Base-by-base conservation (phyloP, 2,329 filamentous ascomycete species). In the Stachybotrys chlorohalonatus region DNA sequence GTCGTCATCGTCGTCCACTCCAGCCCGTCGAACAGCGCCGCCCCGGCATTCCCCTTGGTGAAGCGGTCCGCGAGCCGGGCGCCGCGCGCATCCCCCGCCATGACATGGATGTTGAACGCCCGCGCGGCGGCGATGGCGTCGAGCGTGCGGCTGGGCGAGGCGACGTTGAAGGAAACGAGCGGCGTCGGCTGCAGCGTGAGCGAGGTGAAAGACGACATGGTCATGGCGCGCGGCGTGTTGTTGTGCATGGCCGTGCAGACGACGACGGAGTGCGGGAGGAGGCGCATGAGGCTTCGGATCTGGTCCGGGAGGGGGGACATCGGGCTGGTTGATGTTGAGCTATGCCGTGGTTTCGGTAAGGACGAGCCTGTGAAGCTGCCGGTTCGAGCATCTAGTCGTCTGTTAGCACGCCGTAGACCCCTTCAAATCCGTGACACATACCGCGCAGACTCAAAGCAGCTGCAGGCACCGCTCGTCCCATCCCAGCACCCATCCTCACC, bases 121-220 rank as follows among this genome's bases (percentile, higher is more conserved):
- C 73, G 60, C 48, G 69, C 75, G 13, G 62, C 64, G 15, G 63
- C 57, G 24, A 84, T 73, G 8, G 80, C 80, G 55, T 79, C 73
- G 30, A 81, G 70, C 11, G 81, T 83, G 11, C 77, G 74, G 63
- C 79, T 82, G 17, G 81, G 81, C 31, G 76, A 72, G 30, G 74
- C 74, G 51, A 84, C 73, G 67, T 84, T 84, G 71, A 84, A 83
- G 0, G 75, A 77, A 7, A 84, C 67, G 11, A 79, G 68, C 1
- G 80, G 80, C 31, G 67, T 71, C 0, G 80, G 80, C n/a, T 63
- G 59, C 16, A 83, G 70, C 15, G 77, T 74, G 31, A 84, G 67
- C 0, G 79, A 82, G 2, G 80, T 80, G 58, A 84, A 77, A 2
- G 80, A 83, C 7, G 81, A 83, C 71, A 83, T 80, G 36, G 81